Evolutionary conservation across 129 eudicot genomes (phyloP), one percentile per base, ranked within the genome.

Genomic region (Tanacetum coccineum): DNA sequence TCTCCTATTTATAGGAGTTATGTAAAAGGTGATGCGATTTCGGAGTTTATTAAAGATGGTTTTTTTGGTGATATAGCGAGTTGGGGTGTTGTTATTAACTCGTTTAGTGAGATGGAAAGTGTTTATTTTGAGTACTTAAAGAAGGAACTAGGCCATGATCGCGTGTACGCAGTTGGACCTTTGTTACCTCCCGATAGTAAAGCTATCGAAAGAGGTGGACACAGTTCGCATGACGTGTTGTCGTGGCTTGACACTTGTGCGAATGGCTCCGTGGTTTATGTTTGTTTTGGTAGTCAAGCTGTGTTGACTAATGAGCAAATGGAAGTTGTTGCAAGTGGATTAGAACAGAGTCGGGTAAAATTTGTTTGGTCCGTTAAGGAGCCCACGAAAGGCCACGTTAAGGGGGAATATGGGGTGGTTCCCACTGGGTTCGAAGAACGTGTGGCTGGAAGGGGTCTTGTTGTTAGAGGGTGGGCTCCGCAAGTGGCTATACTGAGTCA

Each of bases 161-260:
- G 88, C 30, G 83, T 88, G 21, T 85, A 85, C 86, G 64, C 87
- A 15, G 75, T 88, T 51, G 92, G 96, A 28, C 96, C 96, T 0
- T 57, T 88, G 8, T 67, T 78, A 2, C 86, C 84, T 19, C 78
- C 79, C 0, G 40, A 13, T 36, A 49, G 44, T 3, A 62, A 71
- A 30, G 11, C 36, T 7, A 42, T 0, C 22, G 72, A 28, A 28
- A 57, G 95, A 59, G 85, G 83, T 13, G 88, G 81, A 42, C 45
- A 81, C 25, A 70, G 76, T 58, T 70, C 81, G 6, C 66, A 7
- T 53, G 73, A 75, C 11, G 56, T 82, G 6, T 19, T 60, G 1
- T 21, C 81, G 0, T 87, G 91, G 91, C 86, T 87, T 8, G 88
- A 84, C 70, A 53, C 18, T 20, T 82, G 85, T 74, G 52, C 46